Evolutionary conservation across 1,139 yeast genomes (phyloP), one percentile per base, ranked within the genome.

Genomic region (Arxiozyma slooffiae): DNA sequence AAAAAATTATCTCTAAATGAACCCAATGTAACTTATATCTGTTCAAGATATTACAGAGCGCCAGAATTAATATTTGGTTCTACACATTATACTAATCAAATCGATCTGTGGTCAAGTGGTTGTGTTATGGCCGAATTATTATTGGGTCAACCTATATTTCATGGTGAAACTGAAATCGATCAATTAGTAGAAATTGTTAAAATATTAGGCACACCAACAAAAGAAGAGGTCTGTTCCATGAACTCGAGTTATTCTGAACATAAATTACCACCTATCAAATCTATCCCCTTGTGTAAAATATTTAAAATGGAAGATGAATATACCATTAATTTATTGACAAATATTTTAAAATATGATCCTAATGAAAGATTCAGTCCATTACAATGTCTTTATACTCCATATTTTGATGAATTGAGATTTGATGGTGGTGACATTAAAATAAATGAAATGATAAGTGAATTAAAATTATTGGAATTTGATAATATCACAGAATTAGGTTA

Each of bases 191-290:
- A 92, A 69, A 92, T 92, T 62, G 92, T 92, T 67, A 92, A 92
- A 69, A 88, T 92, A 34, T 76, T 92, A 64, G 98, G 98, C 14
- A 92, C 98, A 1, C 98, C 98, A 17, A 76, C 95, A 22, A 81
- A 86, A 55, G 96, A 89, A 48, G 97, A 92, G 69, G 92, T 92
- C 60, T 79, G 83, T 65, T 80, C 90, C 56, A 92, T 92, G 98
- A 92, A 92, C 69, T 96, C 97, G 53, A 90, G 88, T 69, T 94
- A 92, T 71, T 86, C 88, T 84, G 98, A 92, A 67, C 97, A 92
- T 71, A 86, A 88, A 64, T 92, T 92, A 74, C 98, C 98, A 2
- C 92, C 88, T 61, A 92, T 92, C 65, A 85, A 86, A 67, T 95
- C 97, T 52, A 95, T 92, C 52, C 97, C 97, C 37, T 76, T 92